Percentiles rank a stretch among this genome's conserved stretches.
Conservation (phyloP, 2,329 filamentous ascomycete species). For the Alternaria viburni region DNA sequence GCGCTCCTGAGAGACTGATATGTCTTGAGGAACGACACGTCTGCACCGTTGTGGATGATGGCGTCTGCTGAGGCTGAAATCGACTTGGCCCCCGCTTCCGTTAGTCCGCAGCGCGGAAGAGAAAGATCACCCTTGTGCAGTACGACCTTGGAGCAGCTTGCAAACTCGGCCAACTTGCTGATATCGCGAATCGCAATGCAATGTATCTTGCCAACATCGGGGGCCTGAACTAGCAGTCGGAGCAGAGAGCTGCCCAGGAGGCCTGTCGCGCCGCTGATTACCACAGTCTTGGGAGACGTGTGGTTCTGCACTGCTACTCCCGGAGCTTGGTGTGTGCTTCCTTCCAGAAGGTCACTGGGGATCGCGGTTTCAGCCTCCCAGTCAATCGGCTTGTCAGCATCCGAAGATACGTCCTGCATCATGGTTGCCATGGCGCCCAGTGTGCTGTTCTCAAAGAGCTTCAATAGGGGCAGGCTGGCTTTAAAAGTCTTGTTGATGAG, state of each 20-base stretch:
- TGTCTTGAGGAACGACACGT: not conserved
- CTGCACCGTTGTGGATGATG: not conserved
- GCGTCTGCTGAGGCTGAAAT: not conserved
- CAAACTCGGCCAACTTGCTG: not conserved
- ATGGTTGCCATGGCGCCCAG: constrained; percentile 50
- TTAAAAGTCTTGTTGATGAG: constrained; percentile 44
- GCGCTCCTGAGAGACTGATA: not conserved
- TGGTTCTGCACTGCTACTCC: not conserved
- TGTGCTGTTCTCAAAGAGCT: constrained; percentile 50
- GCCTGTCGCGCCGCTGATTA: not conserved
- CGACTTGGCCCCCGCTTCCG: not conserved
- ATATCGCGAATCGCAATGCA: not conserved
- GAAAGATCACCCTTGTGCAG: not conserved
- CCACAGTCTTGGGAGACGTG: not conserved
- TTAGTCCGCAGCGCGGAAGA: not conserved
- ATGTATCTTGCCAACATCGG: not conserved
- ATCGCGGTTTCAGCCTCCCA: constrained; percentile 50
- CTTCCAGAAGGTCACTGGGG: not conserved
- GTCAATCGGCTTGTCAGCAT: constrained; percentile 32
- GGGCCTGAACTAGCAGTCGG: not conserved
- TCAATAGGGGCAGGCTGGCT: constrained; percentile 38
- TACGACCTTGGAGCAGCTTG: not conserved
- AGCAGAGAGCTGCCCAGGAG: not conserved
- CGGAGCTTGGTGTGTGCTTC: not conserved
- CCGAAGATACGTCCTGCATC: not conserved